phyloP scores from a whole-genome alignment of 2,329 filamentous ascomycete species.

The Microdochium nivale region DNA sequence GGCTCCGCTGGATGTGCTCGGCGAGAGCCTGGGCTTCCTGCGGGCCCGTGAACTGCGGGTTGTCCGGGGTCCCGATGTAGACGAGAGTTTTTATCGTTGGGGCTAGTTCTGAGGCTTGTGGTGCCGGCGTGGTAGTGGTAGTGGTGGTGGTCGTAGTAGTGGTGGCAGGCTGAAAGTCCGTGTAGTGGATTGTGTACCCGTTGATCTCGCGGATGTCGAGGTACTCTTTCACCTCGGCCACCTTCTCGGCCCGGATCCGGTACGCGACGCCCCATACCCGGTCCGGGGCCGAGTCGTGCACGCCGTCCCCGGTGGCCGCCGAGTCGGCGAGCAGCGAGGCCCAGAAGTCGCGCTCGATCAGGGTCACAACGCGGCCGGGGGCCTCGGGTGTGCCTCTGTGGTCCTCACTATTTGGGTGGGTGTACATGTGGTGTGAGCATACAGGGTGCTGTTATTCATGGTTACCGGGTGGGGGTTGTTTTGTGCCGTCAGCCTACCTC shows the following conservation, averaged over 20 bases:
- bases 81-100: slow-evolving; percentile 52
- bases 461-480: background rate
- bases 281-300: slow-evolving; percentile 52
- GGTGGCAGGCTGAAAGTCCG: slow-evolving; percentile 61
- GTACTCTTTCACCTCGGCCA: slow-evolving; percentile 76
- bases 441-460: no score
- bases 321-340: slow-evolving; percentile 42
- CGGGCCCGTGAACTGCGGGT: slow-evolving; percentile 82
- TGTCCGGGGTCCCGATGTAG: slow-evolving; percentile 90
- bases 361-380: slow-evolving; percentile 85
- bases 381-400: slow-evolving; percentile 84
- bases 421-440: background rate
- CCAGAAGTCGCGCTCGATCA: slow-evolving; percentile 83
- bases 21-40: slow-evolving; percentile 74
- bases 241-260: slow-evolving; percentile 64
- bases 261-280: slow-evolving; percentile 90
- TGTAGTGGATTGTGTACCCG: slow-evolving; percentile 90
- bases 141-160: slow-evolving; percentile 22
- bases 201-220: slow-evolving; percentile 97
- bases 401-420: slow-evolving; percentile 61
- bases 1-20: slow-evolving; percentile 67
- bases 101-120: background rate
- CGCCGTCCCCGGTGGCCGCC: slow-evolving; percentile 17
- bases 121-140: background rate
- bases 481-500: no score